These are phyloP conservation scores for Tolypocladium cylindrosporum DNA, from an alignment of 2,329 filamentous ascomycete genomes.

Conservation along the genomic window DNA sequence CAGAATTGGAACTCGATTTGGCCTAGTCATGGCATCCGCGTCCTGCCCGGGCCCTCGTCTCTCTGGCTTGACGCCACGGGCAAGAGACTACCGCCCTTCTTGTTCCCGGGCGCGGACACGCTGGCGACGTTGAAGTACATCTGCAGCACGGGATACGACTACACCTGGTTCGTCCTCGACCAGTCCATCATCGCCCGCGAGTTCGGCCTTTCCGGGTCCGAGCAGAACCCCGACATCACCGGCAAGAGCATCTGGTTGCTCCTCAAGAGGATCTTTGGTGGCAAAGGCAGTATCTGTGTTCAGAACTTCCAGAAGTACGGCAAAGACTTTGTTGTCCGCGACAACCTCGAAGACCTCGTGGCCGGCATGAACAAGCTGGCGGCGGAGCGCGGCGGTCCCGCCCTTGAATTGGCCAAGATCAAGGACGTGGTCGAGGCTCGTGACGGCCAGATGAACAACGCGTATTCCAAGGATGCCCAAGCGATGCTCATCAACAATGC, in stretches of 20 bases:
- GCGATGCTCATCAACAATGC: conserved; percentile 51
- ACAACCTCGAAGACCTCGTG: conserved; percentile 45
- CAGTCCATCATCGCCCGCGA: conserved; percentile 50
- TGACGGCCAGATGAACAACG: conserved; percentile 45
- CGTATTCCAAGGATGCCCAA: conserved; percentile 50
- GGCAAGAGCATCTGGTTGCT: conserved; percentile 45
- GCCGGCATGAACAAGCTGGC: conserved; percentile 49
- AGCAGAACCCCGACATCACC: conserved; percentile 53
- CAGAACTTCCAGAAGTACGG: conserved; percentile 50
- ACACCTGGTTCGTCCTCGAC: conserved; percentile 53
- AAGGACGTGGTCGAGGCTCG: conserved; percentile 38
- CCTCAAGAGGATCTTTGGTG: conserved; percentile 39
- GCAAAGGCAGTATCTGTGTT: conserved; percentile 42
- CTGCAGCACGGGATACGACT: conserved; percentile 50
- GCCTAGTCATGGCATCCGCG: conserved; percentile 49
- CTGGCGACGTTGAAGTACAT: conserved; percentile 49
- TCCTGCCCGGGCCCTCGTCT: conserved; percentile 50
- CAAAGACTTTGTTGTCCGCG: conserved; percentile 48
- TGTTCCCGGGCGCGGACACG: conserved; percentile 49
- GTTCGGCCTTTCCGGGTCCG: conserved; percentile 51
- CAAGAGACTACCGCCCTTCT: conserved; percentile 43
- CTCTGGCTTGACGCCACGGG: conserved; percentile 54
- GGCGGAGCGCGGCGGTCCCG: conserved; percentile 31
- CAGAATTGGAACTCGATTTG: conserved; percentile 54
- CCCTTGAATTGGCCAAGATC: conserved; percentile 34